Conservation (phyloP, 805 yeast species). For the Torulaspora quercuum region DNA sequence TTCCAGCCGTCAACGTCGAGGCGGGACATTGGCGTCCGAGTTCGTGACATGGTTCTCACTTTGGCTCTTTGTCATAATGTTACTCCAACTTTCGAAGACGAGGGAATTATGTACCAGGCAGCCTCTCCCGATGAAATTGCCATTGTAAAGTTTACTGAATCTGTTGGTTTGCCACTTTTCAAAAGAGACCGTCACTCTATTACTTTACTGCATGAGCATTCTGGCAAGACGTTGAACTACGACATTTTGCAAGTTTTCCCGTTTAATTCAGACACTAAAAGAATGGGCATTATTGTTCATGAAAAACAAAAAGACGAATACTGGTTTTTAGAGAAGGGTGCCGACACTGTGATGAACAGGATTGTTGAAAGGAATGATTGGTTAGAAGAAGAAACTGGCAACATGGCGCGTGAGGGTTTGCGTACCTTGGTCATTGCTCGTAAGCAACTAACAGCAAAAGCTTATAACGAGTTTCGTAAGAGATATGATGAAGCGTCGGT, state of each 20-base stretch:
- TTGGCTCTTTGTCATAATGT: slow-evolving; percentile 96
- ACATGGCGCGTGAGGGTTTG: slow-evolving; percentile 97
- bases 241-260: slow-evolving; percentile 85
- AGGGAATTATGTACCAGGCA: slow-evolving; percentile 81
- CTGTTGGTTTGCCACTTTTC: slow-evolving; percentile 74
- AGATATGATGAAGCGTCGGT: slow-evolving; percentile 71
- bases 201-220: slow-evolving; percentile 58
- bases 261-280: slow-evolving; percentile 88
- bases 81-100: slow-evolving; percentile 85
- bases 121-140: slow-evolving; percentile 99
- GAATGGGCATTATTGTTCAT: slow-evolving; percentile 88
- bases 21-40: slow-evolving; percentile 71
- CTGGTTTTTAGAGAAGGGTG: slow-evolving; percentile 92
- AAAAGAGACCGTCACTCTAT: slow-evolving; percentile 80
- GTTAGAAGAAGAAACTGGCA: slow-evolving; percentile 95
- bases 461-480: slow-evolving; percentile 59
- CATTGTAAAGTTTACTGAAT: slow-evolving; percentile 85
- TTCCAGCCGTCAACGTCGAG: slow-evolving; percentile 38
- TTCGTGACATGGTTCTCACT: slow-evolving; percentile 75
- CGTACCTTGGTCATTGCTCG: slow-evolving; percentile 94
- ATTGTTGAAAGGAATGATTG: slow-evolving; percentile 88
- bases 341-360: slow-evolving; percentile 86
- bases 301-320: slow-evolving; percentile 62
- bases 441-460: slow-evolving; percentile 54
- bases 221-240: slow-evolving; percentile 51